phyloP scores from a whole-genome alignment of 2,329 filamentous ascomycete genomes.

The Botrytis hyacinthi region DNA sequence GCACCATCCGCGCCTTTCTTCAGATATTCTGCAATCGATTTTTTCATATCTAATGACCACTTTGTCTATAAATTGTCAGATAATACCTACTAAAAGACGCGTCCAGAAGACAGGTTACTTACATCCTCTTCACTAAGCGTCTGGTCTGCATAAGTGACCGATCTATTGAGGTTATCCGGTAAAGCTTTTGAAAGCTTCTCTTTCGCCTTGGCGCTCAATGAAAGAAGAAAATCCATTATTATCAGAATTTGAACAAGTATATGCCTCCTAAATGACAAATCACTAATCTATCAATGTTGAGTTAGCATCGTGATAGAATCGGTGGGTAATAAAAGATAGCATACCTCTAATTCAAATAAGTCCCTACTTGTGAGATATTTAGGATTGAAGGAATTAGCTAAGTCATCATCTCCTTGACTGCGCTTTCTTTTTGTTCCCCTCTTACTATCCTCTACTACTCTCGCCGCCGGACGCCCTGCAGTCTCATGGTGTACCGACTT shows the following conservation, averaged over 20 bases:
- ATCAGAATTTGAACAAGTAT: constrained; percentile 95
- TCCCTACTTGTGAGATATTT: constrained; percentile 98
- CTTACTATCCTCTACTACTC: constrained; percentile 60
- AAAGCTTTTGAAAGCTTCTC: constrained; percentile 67
- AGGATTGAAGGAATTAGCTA: constrained; percentile 81
- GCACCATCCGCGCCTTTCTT: constrained; percentile 78
- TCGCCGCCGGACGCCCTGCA: constrained; percentile 48
- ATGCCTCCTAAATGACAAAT: constrained; percentile 90
- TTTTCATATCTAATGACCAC: constrained; percentile 80
- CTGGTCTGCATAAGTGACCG: constrained; percentile 78
- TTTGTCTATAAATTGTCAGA: constrained; percentile 55
- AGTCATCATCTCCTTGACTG: constrained; percentile 57
- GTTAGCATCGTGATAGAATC: constrained; percentile 29
- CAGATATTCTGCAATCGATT: constrained; percentile 77
- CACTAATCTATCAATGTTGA: constrained; percentile 65
- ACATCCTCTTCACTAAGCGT: constrained; percentile 80
- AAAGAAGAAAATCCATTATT: constrained; percentile 91
- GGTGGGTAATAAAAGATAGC: constrained; percentile 28
- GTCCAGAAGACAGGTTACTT: constrained; percentile 41
- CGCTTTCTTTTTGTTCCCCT: constrained; percentile 70
- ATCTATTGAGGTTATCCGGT: constrained; percentile 65
- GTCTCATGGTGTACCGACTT: constrained; percentile 58
- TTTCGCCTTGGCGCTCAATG: constrained; percentile 78
- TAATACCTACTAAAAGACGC: neutral
- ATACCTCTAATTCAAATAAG: constrained; percentile 89